Percentiles rank a stretch among this genome's conserved stretches.
phyloP scores from a whole-genome alignment of 805 yeast species.

The Wickerhamomyces silvicola region DNA sequence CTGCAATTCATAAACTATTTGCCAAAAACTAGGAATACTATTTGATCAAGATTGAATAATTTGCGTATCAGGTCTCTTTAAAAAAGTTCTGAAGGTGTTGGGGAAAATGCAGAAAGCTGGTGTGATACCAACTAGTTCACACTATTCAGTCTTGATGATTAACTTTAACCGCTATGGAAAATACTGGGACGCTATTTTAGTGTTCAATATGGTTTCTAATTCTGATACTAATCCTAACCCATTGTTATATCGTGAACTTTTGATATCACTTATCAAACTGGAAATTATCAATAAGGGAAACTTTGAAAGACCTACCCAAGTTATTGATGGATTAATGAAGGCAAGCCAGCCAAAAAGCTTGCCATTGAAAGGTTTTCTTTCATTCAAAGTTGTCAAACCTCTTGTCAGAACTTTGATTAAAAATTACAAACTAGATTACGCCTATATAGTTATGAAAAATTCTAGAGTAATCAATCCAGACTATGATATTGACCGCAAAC shows the following conservation, averaged over 20 bases:
- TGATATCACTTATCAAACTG: conserved; percentile 25
- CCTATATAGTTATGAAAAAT: conserved; percentile 26
- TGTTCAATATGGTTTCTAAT: conserved; percentile 23
- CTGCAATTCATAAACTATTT: conserved; percentile 1
- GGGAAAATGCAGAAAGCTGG: conserved; percentile 21
- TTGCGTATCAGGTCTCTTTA: conserved; percentile 14
- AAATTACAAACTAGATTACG: conserved; percentile 25
- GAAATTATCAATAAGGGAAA: conserved; percentile 23
- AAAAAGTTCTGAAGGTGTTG: conserved; percentile 25
- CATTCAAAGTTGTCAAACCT: conserved; percentile 30
- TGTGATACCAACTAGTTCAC: conserved; percentile 15
- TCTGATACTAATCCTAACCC: conserved; percentile 21
- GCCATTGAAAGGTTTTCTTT: conserved; percentile 19
- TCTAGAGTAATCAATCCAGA: conserved; percentile 24
- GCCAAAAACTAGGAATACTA: background rate
- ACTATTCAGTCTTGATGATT: conserved; percentile 26
- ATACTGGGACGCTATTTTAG: conserved; percentile 21
- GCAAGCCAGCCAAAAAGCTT: conserved; percentile 18
- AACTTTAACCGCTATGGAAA: conserved; percentile 22
- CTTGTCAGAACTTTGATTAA: conserved; percentile 26
- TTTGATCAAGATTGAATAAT: conserved; percentile 4
- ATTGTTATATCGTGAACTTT: conserved; percentile 22
- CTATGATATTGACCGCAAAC: conserved; percentile 14
- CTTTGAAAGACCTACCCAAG: conserved; percentile 22
- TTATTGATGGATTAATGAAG: conserved; percentile 25